Conservation (phyloP, 305 asterid species). For the Nicotiana rustica region DNA sequence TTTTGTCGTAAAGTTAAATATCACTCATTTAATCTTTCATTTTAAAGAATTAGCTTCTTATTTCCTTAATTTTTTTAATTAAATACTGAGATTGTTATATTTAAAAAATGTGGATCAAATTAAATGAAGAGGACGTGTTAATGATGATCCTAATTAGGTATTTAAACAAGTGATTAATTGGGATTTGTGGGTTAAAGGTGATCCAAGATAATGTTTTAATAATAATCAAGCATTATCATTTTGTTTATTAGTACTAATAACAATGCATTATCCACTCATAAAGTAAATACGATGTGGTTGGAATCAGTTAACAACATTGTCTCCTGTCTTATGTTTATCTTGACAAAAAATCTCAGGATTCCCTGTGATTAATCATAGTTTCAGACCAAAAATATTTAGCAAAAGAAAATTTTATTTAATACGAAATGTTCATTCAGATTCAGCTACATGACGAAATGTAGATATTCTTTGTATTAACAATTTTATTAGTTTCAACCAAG, state of each 20-base stretch:
- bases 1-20: too few relatives aligned
- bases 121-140: neutral
- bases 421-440: neutral
- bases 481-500: neutral
- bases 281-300: slow-evolving; percentile 19
- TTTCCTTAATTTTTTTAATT: too few relatives aligned
- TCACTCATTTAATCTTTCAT: too few relatives aligned
- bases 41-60: too few relatives aligned
- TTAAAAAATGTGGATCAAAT: neutral
- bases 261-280: slow-evolving; percentile 22
- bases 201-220: slow-evolving; percentile 8
- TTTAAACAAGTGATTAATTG: neutral
- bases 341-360: slow-evolving; percentile 33
- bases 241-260: slow-evolving; percentile 21
- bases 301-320: slow-evolving; percentile 34
- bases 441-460: neutral
- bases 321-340: slow-evolving; percentile 25
- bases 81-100: too few relatives aligned
- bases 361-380: slow-evolving; percentile 19
- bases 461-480: neutral
- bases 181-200: slow-evolving; percentile 33
- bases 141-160: neutral
- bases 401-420: neutral
- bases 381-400: neutral
- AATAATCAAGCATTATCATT: slow-evolving; percentile 26